Evolutionary conservation across 371 early-diverging fungal genomes (phyloP).

Genomic region (Lichtheimia ramosa): DNA sequence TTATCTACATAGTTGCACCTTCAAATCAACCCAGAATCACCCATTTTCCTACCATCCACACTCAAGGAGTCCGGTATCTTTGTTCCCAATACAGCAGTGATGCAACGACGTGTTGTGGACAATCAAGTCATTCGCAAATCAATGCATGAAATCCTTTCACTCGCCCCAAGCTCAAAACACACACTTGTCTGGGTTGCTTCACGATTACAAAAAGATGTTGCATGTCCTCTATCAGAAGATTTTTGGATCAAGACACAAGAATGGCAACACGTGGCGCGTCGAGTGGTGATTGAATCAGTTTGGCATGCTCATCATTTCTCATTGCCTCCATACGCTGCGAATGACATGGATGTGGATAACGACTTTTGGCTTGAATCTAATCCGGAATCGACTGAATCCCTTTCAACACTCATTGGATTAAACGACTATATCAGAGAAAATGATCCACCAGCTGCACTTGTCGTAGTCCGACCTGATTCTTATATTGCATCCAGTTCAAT

Average conservation of each 20-base stretch:
- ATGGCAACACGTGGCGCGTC: not conserved
- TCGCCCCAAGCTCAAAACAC: not conserved
- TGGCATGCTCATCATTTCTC: constrained; percentile 3
- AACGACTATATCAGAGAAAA: not conserved
- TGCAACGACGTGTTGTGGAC: not conserved
- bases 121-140: not conserved
- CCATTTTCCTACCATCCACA: not conserved
- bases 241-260: constrained; percentile 3
- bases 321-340: not conserved
- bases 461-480: constrained; percentile 13
- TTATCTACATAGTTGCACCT: too few species aligned
- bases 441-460: constrained; percentile 7
- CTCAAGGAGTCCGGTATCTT: not conserved
- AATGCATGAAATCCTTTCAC: not conserved
- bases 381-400: not conserved
- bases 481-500: constrained; percentile 11
- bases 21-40: too few species aligned
- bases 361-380: constrained; percentile 4
- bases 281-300: constrained; percentile 7
- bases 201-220: not conserved
- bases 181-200: not conserved
- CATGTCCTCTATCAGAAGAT: not conserved
- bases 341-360: not conserved
- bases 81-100: not conserved
- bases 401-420: constrained; percentile 8